A percentile compares a stretch with the other conserved stretches of the same genome.
Evolutionary conservation across 768 basidiomycete species (phyloP).

Genomic region (Xanthoconium stramineum): DNA sequence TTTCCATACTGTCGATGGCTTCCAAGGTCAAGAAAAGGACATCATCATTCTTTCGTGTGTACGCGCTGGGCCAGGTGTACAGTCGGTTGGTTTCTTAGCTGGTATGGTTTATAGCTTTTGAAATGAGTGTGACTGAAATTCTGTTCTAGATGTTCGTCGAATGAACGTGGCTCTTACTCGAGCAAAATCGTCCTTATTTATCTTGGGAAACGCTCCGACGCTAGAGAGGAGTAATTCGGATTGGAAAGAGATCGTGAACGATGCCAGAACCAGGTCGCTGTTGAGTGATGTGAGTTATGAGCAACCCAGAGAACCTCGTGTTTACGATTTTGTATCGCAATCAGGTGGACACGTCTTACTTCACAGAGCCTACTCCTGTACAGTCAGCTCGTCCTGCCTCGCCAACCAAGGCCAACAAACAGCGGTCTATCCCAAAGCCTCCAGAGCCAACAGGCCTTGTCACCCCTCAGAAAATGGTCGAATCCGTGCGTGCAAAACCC

Average conservation of each 20-base stretch:
- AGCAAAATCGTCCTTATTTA: constrained; percentile 89
- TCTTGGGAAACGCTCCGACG: constrained; percentile 88
- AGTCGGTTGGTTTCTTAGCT: constrained; percentile 83
- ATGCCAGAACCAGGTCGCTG: constrained; percentile 65
- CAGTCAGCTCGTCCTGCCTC: constrained; percentile 16
- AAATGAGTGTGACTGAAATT: constrained; percentile 1
- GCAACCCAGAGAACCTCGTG: background rate
- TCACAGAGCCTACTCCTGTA: constrained; percentile 29
- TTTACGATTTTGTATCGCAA: background rate
- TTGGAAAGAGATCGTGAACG: constrained; percentile 75
- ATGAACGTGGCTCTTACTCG: constrained; percentile 99
- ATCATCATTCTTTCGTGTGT: constrained; percentile 98
- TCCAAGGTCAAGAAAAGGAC: constrained; percentile 98
- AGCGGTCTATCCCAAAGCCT: constrained; percentile 14
- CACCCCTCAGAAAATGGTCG: constrained; percentile 38
- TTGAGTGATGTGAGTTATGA: constrained; percentile 54
- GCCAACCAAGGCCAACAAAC: constrained; percentile 23
- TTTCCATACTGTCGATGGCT: constrained; percentile 98
- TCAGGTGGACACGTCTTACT: constrained; percentile 37
- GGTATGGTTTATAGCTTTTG: constrained; percentile 40
- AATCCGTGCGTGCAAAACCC: constrained; percentile 27
- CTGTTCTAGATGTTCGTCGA: constrained; percentile 61
- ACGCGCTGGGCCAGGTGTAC: constrained; percentile 82
- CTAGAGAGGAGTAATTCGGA: constrained; percentile 79
- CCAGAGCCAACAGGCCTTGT: constrained; percentile 33